Base-by-base conservation (phyloP, 106 monocot species). In the Dendrobium huoshanense region DNA sequence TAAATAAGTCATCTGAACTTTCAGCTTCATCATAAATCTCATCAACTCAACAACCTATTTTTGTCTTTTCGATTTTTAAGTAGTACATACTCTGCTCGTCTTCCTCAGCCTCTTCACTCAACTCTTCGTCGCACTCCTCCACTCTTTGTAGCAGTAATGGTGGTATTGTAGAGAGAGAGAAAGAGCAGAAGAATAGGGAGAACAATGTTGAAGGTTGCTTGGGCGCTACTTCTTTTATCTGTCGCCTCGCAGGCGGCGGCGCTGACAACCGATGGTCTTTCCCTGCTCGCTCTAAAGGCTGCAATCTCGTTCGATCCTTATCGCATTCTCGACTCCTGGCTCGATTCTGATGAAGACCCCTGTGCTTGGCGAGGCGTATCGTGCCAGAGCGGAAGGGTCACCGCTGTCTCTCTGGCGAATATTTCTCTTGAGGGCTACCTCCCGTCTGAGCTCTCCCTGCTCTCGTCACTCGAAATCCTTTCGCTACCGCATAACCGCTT, bases 241-340 rank as follows among this genome's bases (percentile, higher is more conserved):
- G 45, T 61, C 55, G 45, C 55, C 6, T 19, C 70, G 27, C 0
- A 73, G 6, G 83, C 44, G 41, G 56, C 75, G 55, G 78, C 88
- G 33, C 73, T 99, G 55, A 88, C 86, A 37, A 86, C 89, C 27
- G 92, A 99, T 79, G 91, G 90, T 1, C 88, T 95, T 31, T 82
- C 95, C 16, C 87, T 99, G 22, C 89, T 99, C 10, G 88, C 96
- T 25, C 84, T 93, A 33, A 89, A 91, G 79, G 89, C 90, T 55
- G 96, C 96, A 77, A 77, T 99, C 81, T 84, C 91, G 13, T 20
- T 55, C 41, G 98, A 98, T 81, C 94, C 98, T 0, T 75, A 49
- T 77, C 68, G 77, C 79, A 81, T 85, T 27, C 85, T 97, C 41
- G 44, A 85, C 55, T 18, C 82, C 41, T 94, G 94, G 94, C 17